Evolutionary conservation across 805 yeast species (phyloP).

Genomic region (Candida patagonica): DNA sequence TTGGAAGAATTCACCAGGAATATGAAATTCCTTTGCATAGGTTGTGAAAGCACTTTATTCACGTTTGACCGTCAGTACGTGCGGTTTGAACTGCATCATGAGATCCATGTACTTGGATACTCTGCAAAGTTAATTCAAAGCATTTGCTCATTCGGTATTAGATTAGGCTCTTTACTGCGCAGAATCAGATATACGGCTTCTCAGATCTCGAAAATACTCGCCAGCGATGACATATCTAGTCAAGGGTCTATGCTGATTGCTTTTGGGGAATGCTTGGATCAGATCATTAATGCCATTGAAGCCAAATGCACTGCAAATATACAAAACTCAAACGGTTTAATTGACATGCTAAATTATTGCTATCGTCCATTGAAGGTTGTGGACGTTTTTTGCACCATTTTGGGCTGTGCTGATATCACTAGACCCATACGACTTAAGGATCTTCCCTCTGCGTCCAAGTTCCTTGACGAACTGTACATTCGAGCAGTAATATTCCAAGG

Average conservation of each 20-base stretch:
- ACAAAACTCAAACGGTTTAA: neutral
- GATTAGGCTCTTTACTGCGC: constrained; percentile 10
- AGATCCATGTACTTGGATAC: constrained; percentile 5
- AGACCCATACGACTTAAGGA: constrained; percentile 2
- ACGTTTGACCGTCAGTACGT: constrained; percentile 2
- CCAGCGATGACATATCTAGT: neutral
- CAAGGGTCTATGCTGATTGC: constrained; percentile 8
- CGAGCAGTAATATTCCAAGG: constrained; percentile 8
- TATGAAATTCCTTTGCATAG: neutral
- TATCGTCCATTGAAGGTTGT: constrained; percentile 4
- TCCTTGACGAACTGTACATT: constrained; percentile 9
- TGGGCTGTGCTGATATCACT: constrained; percentile 13
- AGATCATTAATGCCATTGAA: constrained; percentile 6
- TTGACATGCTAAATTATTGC: neutral
- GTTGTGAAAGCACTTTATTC: constrained; percentile 5
- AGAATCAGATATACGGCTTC: constrained; percentile 8
- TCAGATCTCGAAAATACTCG: neutral
- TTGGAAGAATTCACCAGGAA: neutral
- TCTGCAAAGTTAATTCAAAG: neutral
- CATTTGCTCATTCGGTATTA: neutral
- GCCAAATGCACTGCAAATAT: neutral
- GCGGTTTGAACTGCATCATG: neutral
- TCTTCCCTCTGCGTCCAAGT: constrained; percentile 7
- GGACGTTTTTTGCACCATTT: constrained; percentile 7
- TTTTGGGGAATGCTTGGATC: constrained; percentile 11